Evolutionary conservation across 1,139 yeast species (phyloP).

Genomic region (Hyphopichia wangnamkhiaoensis): DNA sequence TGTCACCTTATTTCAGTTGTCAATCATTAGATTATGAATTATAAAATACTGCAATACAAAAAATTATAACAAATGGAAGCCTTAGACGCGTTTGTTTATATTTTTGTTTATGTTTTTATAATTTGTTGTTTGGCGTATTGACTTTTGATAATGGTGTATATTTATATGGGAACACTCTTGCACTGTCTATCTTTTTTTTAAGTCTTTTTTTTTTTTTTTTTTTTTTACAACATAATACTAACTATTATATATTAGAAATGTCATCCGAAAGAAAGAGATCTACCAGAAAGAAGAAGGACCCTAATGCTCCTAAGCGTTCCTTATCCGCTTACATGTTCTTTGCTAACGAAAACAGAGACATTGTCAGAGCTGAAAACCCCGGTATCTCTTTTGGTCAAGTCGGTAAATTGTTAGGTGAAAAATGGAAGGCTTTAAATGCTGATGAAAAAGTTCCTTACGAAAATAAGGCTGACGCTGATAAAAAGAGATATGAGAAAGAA

Average conservation of each 20-base stretch:
- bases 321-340: slow-evolving; percentile 98
- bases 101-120: no score
- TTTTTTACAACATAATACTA: no score
- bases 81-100: no score
- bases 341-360: slow-evolving; percentile 96
- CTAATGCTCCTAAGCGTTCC: slow-evolving; percentile 99
- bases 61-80: no score
- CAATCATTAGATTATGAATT: no score
- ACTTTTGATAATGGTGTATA: no score
- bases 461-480: slow-evolving; percentile 90
- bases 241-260: slow-evolving; percentile 6
- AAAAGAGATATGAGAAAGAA: slow-evolving; percentile 95
- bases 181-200: neutral
- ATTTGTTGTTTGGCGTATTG: no score
- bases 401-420: slow-evolving; percentile 90
- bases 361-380: slow-evolving; percentile 91
- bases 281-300: slow-evolving; percentile 69
- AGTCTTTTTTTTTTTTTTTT: slow-evolving; percentile 4
- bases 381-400: slow-evolving; percentile 92
- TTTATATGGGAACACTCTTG: neutral
- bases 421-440: slow-evolving; percentile 85
- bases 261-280: slow-evolving; percentile 47
- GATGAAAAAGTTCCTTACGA: slow-evolving; percentile 89
- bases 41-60: no score
- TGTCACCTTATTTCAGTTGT: no score